Evolutionary conservation across 2,329 filamentous ascomycete genomes (phyloP), one percentile per base, ranked within the genome.

Genomic region (Malbranchea cinnamomea): DNA sequence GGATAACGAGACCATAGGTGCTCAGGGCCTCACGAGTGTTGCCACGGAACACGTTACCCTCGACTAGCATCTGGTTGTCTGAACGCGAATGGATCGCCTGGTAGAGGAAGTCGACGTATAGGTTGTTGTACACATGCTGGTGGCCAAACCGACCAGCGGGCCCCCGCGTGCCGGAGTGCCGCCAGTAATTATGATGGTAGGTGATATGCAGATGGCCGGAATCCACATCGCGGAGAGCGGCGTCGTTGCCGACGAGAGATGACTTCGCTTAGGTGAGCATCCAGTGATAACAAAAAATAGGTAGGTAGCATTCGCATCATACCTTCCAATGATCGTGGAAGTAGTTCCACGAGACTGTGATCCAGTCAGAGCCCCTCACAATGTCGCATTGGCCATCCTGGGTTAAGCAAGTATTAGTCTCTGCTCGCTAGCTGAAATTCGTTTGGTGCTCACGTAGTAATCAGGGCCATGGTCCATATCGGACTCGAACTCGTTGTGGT

Each of bases 1-100:
- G 67, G n/a, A 70, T 63, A 2, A 69, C 66, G 0, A 68, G 48
- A 0, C 66, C 65, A 30, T 69, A 67, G 0, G 66, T 68, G 39
- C 57, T 65, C 14, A 69, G 43, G 0, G 67, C 63, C 36, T 65
- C 62, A 9, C 47, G 48, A 0, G 63, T 65, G 30, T 62, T 53
- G 4, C 58, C 57, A 4, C 53, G 45, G 45, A 65, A 65, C 2
- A 61, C 59, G 31, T 65, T 65, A 2, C 54, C 60, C 36, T 66
- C 62, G 4, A 66, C 59, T 3, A 65, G 52, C 0, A 64, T 54
- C 45, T 65, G 61, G 35, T 63, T 63, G 25, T 63, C 59, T 4
- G 53, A 59, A 13, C 62, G 54, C 3, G 59, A 61, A 44, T 66
- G 60, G 35, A 63, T 60, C 4, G 60, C 61, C 38, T 64, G 61